phyloP scores from a whole-genome alignment of 1,284 basidiomycete species.

The Phlebopus sp. region DNA sequence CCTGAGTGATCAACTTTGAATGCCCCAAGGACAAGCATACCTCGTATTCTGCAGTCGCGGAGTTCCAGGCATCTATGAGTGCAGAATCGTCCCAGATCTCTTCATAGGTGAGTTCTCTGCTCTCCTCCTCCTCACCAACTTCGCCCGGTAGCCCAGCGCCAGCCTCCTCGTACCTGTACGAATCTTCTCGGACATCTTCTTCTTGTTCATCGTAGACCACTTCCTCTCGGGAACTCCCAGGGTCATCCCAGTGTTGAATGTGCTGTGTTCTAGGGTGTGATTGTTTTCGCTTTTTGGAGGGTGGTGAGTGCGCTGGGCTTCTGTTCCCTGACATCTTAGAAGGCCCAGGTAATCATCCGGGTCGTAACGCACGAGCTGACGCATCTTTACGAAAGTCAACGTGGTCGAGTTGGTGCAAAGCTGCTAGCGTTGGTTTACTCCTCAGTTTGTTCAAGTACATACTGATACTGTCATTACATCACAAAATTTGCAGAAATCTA shows the following conservation, averaged over 20 bases:
- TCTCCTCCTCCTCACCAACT: conserved; percentile 47
- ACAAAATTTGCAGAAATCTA: no score
- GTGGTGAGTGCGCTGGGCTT: conserved; percentile 22
- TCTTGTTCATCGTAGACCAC: conserved; percentile 35
- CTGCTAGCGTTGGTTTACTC: no score
- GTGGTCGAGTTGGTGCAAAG: no score
- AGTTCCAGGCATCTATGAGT: conserved; percentile 76
- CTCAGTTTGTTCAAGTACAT: no score
- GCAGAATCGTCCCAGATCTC: conserved; percentile 85
- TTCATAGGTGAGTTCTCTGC: conserved; percentile 60
- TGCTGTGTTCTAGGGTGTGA: conserved; percentile 17
- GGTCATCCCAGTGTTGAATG: conserved; percentile 46
- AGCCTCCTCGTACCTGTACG: not conserved
- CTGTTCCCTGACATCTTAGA: conserved; percentile 6
- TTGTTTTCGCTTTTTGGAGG: conserved; percentile 51
- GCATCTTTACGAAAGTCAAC: conserved; percentile 20
- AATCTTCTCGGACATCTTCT: not conserved
- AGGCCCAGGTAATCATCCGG: conserved; percentile 19
- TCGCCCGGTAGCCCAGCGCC: conserved; percentile 11
- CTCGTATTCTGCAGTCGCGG: conserved; percentile 75
- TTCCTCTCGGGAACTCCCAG: conserved; percentile 27
- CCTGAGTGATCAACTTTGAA: not conserved
- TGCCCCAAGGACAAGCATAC: conserved; percentile 31
- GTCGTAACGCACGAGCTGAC: conserved; percentile 56
- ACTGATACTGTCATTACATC: no score